Conservation (phyloP, 345 rosid species). For the Brassica juncea region DNA sequence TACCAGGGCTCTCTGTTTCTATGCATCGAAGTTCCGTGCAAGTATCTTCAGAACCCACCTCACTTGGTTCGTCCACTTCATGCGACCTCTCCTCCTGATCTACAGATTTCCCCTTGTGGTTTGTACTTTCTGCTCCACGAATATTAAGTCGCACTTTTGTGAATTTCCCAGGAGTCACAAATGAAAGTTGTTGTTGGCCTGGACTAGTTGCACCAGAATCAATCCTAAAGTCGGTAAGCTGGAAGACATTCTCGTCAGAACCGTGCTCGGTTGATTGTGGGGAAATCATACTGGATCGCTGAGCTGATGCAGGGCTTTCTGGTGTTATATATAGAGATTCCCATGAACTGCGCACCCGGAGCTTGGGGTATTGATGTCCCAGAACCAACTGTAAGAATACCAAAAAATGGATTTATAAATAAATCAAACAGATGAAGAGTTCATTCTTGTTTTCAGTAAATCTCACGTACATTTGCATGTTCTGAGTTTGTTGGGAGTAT, state of each 20-base stretch:
- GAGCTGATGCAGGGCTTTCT: conserved; percentile 45
- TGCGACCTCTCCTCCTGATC: conserved; percentile 43
- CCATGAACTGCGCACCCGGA: conserved; percentile 68
- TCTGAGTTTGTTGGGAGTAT: conserved; percentile 44
- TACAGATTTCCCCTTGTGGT: conserved; percentile 43
- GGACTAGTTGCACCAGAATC: conserved; percentile 40
- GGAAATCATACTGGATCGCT: conserved; percentile 48
- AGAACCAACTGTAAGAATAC: conserved; percentile 51
- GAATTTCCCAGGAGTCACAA: conserved; percentile 34
- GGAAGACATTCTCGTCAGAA: conserved; percentile 60
- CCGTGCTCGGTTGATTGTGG: conserved; percentile 60
- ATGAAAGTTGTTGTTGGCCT: conserved; percentile 44
- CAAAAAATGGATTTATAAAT: background rate
- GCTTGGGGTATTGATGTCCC: conserved; percentile 63
- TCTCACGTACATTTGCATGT: conserved; percentile 27
- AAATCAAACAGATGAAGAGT: conserved; percentile 10
- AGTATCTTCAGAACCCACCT: conserved; percentile 47
- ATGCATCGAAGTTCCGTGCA: conserved; percentile 65
- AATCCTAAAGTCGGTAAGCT: conserved; percentile 54
- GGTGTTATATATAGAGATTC: conserved; percentile 49
- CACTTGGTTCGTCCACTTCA: conserved; percentile 44
- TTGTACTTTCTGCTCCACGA: conserved; percentile 32
- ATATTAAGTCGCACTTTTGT: conserved; percentile 30
- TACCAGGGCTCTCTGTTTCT: conserved; percentile 48
- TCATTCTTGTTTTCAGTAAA: background rate